Base-by-base conservation (phyloP, 805 yeast genomes). In the Metschnikowia dekortorum region DNA sequence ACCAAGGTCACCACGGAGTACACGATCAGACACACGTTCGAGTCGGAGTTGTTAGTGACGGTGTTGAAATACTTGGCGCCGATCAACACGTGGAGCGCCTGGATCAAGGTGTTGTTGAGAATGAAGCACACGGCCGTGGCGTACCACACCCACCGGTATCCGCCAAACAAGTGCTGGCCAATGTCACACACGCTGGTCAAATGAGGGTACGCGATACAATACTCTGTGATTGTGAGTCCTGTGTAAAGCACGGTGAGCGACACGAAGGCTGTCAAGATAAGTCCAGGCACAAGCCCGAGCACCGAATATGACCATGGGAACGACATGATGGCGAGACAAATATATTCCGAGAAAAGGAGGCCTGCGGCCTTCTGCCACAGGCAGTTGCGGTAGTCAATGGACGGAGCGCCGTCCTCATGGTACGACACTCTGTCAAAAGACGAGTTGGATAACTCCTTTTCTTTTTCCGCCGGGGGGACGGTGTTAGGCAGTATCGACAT, bases 281-380 rank as follows among this genome's bases (percentile, higher is more conserved):
- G 65, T 1, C 85, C 86, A 1, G 84, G 83, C 1, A 81, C 76
- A 8, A 81, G 62, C 0, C 86, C 86, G 16, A 81, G 64, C 3
- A 81, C 81, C 2, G 84, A 79, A 56, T 78, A 81, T 9, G 83
- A 78, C 84, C 84, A 80, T 0, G 86, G 86, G 61, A 81, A 81
- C n/a, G 83, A 78, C 81, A 81, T 73, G 51, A 80, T 79, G 11
- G 85, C 85, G 53, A 81, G 68, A 56, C 84, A 82, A 32, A 81
- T 79, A 61, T 81, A 81, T 61, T 81, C 85, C 1, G 82, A 76
- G 53, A 81, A 78, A 47, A 81, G 65, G 38, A 81, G 68, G n/a
- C 82, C 83, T 1, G 85, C 82, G 0, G 85, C 79, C 53, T 73
- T 77, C 55, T 74, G 77, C 84, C 84, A 81, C 29, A 83, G 74